A percentile compares a stretch with the other conserved stretches of the same genome.
phyloP scores from a whole-genome alignment of 139 green algal species.

The Chlamydomonas applanata region DNA sequence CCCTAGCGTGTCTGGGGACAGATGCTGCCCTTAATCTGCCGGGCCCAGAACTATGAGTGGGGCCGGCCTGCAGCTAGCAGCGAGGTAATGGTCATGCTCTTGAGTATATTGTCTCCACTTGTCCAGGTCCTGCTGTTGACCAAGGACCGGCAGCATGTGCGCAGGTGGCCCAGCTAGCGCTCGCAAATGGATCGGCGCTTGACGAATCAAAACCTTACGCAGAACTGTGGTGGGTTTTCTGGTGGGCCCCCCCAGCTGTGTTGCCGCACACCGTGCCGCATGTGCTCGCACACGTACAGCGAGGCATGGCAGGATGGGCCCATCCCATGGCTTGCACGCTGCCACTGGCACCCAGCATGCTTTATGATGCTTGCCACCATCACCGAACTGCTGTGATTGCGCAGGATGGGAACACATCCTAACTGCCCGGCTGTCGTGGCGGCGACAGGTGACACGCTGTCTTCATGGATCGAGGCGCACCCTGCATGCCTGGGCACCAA shows the following conservation, averaged over 20 bases:
- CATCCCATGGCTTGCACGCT: no score
- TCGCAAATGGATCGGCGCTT: conserved; percentile 56
- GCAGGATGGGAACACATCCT: conserved; percentile 94
- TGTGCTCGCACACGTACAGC: no score
- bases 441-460: conserved; percentile 44
- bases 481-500: conserved; percentile 67
- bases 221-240: conserved; percentile 85
- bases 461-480: conserved; percentile 62
- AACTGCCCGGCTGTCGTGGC: conserved; percentile 74
- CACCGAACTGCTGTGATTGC: not conserved
- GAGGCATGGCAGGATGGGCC: no score
- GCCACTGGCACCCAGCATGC: no score
- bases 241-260: no score
- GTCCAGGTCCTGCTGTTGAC: not conserved
- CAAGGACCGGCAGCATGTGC: not conserved
- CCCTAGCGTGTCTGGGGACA: not conserved
- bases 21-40: conserved; percentile 71
- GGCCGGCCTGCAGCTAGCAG: conserved; percentile 52
- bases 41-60: conserved; percentile 92
- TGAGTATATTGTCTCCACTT: not conserved
- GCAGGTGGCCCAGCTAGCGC: conserved; percentile 77
- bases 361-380: not conserved
- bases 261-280: no score
- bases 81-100: conserved; percentile 52
- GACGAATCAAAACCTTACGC: conserved; percentile 82